These are phyloP conservation scores for Endocalyx cinctus DNA, from an alignment of 2,329 filamentous ascomycete species.

Conservation along the genomic window DNA sequence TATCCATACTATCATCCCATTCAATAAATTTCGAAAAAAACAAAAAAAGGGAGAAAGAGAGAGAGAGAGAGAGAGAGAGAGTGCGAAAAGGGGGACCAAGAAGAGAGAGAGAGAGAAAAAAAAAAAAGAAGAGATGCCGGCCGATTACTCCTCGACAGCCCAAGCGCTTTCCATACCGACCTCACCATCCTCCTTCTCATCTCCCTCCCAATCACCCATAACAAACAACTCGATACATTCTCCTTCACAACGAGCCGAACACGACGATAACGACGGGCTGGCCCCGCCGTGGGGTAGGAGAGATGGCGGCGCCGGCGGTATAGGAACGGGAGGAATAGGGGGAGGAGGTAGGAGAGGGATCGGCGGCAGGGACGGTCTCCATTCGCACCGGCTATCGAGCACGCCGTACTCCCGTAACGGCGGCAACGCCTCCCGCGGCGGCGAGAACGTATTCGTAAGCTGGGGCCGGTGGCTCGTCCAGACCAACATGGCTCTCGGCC, in stretches of 20 bases:
- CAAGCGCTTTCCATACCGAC: slow-evolving; percentile 42
- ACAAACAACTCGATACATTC: too few species aligned
- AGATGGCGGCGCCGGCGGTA: too few species aligned
- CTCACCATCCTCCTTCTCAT: slow-evolving; percentile 23
- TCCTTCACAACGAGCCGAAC: slow-evolving; percentile 23
- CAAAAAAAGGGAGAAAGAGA: too few species aligned
- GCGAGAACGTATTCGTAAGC: slow-evolving; percentile 13
- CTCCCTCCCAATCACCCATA: too few species aligned
- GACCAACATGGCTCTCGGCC: too few species aligned
- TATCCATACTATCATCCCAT: too few species aligned
- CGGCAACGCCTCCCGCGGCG: slow-evolving; percentile 9
- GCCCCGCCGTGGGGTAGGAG: slow-evolving; percentile 45
- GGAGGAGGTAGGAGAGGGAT: slow-evolving; percentile 1
- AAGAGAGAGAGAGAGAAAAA: too few species aligned
- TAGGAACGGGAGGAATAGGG: slow-evolving; percentile 12
- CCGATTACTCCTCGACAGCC: slow-evolving; percentile 46
- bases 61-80: too few species aligned
- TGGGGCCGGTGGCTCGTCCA: too few species aligned
- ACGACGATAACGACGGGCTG: slow-evolving; percentile 32
- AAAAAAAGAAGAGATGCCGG: slow-evolving; percentile 40
- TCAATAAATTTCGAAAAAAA: too few species aligned
- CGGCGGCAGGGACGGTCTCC: slow-evolving; percentile 11
- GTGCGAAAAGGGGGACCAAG: too few species aligned
- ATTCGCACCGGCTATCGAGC: slow-evolving; percentile 38
- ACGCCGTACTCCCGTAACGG: slow-evolving; percentile 31